Evolutionary conservation across 2,329 filamentous ascomycete species (phyloP).

Genomic region (Uncinocarpus reesii): DNA sequence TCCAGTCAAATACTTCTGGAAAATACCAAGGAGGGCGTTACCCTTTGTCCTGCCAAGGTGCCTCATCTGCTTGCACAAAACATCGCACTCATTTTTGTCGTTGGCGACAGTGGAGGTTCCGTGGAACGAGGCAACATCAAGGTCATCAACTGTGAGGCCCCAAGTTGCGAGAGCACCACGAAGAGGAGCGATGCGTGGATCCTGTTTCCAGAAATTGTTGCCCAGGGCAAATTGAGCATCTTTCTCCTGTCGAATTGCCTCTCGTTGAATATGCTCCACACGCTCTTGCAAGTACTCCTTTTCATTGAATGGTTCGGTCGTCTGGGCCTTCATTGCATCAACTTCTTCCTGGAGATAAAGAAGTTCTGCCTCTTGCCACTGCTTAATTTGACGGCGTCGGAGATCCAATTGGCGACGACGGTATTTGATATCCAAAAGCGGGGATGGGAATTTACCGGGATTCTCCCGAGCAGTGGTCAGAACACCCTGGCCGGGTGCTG

Average conservation of each 20-base stretch:
- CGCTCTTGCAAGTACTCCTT: slow-evolving; percentile 79
- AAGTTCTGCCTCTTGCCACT: slow-evolving; percentile 91
- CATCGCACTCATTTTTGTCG: slow-evolving; percentile 98
- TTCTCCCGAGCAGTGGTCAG: slow-evolving; percentile 90
- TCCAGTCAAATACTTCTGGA: slow-evolving; percentile 98
- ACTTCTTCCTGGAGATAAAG: slow-evolving; percentile 89
- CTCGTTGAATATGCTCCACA: slow-evolving; percentile 71
- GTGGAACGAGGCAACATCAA: slow-evolving; percentile 94
- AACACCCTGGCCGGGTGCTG: slow-evolving; percentile 92
- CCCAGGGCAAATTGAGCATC: slow-evolving; percentile 86
- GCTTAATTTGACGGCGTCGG: slow-evolving; percentile 85
- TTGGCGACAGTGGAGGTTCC: slow-evolving; percentile 97
- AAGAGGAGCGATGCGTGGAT: slow-evolving; percentile 83
- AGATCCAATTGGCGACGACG: slow-evolving; percentile 88
- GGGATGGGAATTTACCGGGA: slow-evolving; percentile 83
- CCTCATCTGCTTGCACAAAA: slow-evolving; percentile 89
- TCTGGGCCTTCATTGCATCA: slow-evolving; percentile 76
- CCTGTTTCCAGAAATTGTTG: slow-evolving; percentile 98
- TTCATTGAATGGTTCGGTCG: slow-evolving; percentile 60
- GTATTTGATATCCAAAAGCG: slow-evolving; percentile 95
- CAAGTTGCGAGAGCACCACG: slow-evolving; percentile 93
- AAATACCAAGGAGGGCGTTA: slow-evolving; percentile 90
- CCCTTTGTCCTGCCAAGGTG: slow-evolving; percentile 94
- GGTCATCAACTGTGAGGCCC: slow-evolving; percentile 94
- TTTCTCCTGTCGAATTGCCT: slow-evolving; percentile 82